phyloP scores from a whole-genome alignment of 139 green algal species.

The Diplosphaera chodatii region DNA sequence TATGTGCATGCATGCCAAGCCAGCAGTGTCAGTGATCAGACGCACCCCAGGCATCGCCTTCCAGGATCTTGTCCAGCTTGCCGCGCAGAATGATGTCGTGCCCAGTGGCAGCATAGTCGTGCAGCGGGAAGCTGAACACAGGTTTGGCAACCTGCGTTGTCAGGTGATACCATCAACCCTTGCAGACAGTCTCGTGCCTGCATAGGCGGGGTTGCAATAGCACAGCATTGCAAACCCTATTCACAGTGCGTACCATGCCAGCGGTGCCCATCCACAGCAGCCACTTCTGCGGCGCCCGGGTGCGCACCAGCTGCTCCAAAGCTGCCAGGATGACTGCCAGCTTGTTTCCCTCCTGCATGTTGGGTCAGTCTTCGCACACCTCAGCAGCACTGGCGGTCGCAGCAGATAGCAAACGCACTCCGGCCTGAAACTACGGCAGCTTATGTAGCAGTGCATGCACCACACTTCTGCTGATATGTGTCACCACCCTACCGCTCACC shows the following conservation, averaged over 20 bases:
- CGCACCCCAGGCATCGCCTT: background rate
- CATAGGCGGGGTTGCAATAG: too few relatives aligned
- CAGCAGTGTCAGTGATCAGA: too few relatives aligned
- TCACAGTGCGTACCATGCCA: background rate
- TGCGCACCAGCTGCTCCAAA: conserved; percentile 3
- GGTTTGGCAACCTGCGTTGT: background rate
- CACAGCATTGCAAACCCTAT: too few relatives aligned
- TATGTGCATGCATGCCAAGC: too few relatives aligned
- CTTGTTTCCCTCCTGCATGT: conserved; percentile 10
- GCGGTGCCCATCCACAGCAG: conserved; percentile 11
- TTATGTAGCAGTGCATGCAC: background rate
- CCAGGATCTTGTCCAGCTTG: background rate
- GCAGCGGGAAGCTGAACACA: background rate
- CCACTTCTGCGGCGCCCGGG: conserved; percentile 1
- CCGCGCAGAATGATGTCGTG: background rate
- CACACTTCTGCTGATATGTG: background rate
- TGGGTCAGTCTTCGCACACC: too few relatives aligned
- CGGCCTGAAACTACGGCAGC: too few relatives aligned
- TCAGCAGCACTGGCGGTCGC: too few relatives aligned
- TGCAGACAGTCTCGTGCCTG: too few relatives aligned
- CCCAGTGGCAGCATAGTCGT: background rate
- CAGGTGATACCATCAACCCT: too few relatives aligned
- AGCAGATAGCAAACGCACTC: too few relatives aligned
- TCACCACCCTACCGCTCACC: background rate
- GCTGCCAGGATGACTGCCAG: background rate